Base-by-base conservation (phyloP, 495 filamentous ascomycete species). In the Elaphomyces granulatus region DNA sequence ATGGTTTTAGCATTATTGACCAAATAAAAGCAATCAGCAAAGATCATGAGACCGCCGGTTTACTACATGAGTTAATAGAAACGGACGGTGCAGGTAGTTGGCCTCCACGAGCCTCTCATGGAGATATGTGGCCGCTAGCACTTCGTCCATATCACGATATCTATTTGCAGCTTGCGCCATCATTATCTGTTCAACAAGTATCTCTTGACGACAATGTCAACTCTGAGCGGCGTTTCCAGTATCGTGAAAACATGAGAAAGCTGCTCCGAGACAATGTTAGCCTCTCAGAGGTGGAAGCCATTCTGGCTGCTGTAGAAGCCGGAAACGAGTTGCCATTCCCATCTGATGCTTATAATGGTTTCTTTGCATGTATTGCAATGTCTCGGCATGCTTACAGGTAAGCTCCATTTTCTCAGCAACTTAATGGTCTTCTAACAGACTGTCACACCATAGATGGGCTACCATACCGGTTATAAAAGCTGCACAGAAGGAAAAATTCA, bases 401-500 rank as follows among this genome's bases (percentile, higher is more conserved):
- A 33, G 32, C 7, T 12, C n/a, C n/a, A n/a, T n/a, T n/a, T n/a
- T n/a, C 12, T n/a, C n/a, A n/a, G n/a, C n/a, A n/a, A n/a, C 15
- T 34, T 4, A 21, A 17, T 17, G 9, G 33, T 37, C 14, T 3
- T 19, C 19, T 4, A n/a, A n/a, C n/a, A n/a, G n/a, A 20, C 7
- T 17, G 8, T 14, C 15, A 28, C 17, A 8, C 8, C 21, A 10
- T 23, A 62, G 60, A 33, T 68, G 64, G 64, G 64, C 42, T n/a
- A 59, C 50, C 12, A 57, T 66, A 16, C 64, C 63, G 3, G 56
- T 63, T 1, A 60, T 67, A 9, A 51, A 50, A 6, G 42, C 56
- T 15, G 63, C 60, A 19, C 64, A 68, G 43, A 44, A 54, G 18
- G 61, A 68, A 43, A 53, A 45, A 4, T 32, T 50, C 10, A 31